Evolutionary conservation across 2,329 filamentous ascomycete genomes (phyloP).

Genomic region (Chalaropsis thielavioides): DNA sequence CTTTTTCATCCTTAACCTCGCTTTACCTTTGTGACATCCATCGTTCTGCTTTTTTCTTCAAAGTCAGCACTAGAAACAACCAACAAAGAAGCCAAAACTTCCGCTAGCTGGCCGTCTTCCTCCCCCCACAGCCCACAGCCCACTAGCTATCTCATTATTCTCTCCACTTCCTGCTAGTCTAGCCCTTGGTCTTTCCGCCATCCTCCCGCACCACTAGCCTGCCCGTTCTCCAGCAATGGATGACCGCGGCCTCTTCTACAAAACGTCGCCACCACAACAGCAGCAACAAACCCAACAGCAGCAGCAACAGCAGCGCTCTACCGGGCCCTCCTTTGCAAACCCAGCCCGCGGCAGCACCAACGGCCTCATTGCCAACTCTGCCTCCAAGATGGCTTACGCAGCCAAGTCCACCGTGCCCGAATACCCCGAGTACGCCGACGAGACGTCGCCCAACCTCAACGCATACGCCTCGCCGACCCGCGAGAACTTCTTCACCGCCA

Average conservation of each 20-base stretch:
- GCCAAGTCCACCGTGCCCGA: neutral
- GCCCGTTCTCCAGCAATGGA: conserved; percentile 6
- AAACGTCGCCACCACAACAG: conserved; percentile 25
- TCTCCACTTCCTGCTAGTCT: neutral
- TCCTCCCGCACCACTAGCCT: neutral
- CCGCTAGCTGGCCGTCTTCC: neutral
- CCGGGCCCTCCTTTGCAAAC: conserved; percentile 33
- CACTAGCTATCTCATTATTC: neutral
- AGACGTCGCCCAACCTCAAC: neutral
- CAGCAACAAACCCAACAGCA: neutral
- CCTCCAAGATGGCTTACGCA: neutral
- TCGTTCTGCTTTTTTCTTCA: neutral
- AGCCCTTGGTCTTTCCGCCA: neutral
- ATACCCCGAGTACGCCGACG: neutral
- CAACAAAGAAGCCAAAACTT: neutral
- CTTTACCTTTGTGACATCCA: neutral
- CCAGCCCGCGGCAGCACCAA: conserved; percentile 38
- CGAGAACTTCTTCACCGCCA: neutral
- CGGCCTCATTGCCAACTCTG: neutral
- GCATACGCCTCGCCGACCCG: neutral
- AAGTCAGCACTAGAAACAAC: neutral
- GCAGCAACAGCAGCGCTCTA: conserved; percentile 22
- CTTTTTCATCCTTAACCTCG: neutral
- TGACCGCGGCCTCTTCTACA: neutral
- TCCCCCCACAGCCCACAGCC: neutral